phyloP scores from a whole-genome alignment of 2,329 filamentous ascomycete genomes.

The Aspergillus tamarii region DNA sequence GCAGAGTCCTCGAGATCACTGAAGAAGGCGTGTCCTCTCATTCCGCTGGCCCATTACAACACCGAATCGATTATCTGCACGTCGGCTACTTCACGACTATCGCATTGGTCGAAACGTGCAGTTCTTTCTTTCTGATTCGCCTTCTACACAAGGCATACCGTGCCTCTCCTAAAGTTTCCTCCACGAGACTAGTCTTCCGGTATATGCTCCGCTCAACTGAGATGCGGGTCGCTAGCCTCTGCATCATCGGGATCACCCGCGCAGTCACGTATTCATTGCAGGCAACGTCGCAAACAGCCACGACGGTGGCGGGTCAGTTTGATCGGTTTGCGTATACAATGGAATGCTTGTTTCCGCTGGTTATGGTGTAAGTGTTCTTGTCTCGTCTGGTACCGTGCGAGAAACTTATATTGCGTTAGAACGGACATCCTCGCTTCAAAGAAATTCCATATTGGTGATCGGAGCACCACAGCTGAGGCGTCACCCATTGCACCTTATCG shows the following conservation, averaged over 20 bases:
- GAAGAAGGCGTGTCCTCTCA: not conserved
- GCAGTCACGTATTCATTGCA: slow-evolving; percentile 16
- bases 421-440: slow-evolving; percentile 17
- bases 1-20: slow-evolving; percentile 9
- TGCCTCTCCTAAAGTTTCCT: slow-evolving; percentile 3
- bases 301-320: slow-evolving; percentile 9
- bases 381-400: not conserved
- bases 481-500: slow-evolving; percentile 18
- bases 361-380: slow-evolving; percentile 10
- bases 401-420: not conserved
- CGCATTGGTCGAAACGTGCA: slow-evolving; percentile 18
- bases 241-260: slow-evolving; percentile 14
- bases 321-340: slow-evolving; percentile 19
- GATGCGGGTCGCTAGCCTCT: slow-evolving; percentile 14
- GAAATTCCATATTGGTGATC: slow-evolving; percentile 3
- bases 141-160: slow-evolving; percentile 10
- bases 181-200: slow-evolving; percentile 1
- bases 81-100: slow-evolving; percentile 18
- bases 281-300: slow-evolving; percentile 11
- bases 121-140: slow-evolving; percentile 17
- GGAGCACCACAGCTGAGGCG: not conserved
- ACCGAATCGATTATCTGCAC: slow-evolving; percentile 12
- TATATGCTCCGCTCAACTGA: slow-evolving; percentile 15
- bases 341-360: slow-evolving; percentile 18
- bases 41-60: slow-evolving; percentile 4